Evolutionary conservation across 2,329 filamentous ascomycete genomes (phyloP).

Genomic region (Aspergillus versicolor): DNA sequence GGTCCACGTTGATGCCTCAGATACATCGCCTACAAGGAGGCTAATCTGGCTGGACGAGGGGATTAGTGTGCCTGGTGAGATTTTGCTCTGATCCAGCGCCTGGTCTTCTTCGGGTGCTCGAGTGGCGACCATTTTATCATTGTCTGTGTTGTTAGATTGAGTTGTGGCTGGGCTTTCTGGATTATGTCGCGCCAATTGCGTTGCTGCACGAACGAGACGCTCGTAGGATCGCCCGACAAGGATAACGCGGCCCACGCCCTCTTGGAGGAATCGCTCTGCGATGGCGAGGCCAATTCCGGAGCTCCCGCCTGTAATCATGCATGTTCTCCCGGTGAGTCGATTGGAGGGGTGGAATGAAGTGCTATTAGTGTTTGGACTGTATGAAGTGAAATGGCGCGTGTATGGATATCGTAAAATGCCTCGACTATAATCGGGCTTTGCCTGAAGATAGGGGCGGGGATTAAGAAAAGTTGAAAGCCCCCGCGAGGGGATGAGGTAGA

Average conservation of each 20-base stretch:
- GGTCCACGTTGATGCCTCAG: slow-evolving; percentile 33
- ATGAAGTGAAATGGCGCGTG: slow-evolving; percentile 9
- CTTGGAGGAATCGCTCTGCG: slow-evolving; percentile 62
- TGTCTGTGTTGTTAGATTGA: neutral
- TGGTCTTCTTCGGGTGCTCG: slow-evolving; percentile 20
- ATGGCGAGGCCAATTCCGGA: slow-evolving; percentile 70
- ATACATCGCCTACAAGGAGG: slow-evolving; percentile 40
- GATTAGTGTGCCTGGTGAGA: slow-evolving; percentile 11
- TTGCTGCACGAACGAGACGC: slow-evolving; percentile 44
- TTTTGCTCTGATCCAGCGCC: neutral
- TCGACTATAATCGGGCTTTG: neutral
- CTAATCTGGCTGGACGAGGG: slow-evolving; percentile 22
- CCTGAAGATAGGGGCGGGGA: neutral
- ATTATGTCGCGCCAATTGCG: slow-evolving; percentile 18
- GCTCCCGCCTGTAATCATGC: slow-evolving; percentile 67
- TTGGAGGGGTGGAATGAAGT: slow-evolving; percentile 16
- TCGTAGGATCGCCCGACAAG: slow-evolving; percentile 60
- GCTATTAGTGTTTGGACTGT: neutral
- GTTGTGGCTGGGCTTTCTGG: neutral
- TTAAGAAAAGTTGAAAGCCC: neutral
- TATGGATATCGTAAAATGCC: neutral
- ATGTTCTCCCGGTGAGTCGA: slow-evolving; percentile 36
- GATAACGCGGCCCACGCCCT: slow-evolving; percentile 58
- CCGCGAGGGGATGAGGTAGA: neutral
- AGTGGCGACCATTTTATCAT: slow-evolving; percentile 17